Evolutionary conservation across 2,329 filamentous ascomycete species (phyloP).

Genomic region (Aspergillus pseudoterreus): DNA sequence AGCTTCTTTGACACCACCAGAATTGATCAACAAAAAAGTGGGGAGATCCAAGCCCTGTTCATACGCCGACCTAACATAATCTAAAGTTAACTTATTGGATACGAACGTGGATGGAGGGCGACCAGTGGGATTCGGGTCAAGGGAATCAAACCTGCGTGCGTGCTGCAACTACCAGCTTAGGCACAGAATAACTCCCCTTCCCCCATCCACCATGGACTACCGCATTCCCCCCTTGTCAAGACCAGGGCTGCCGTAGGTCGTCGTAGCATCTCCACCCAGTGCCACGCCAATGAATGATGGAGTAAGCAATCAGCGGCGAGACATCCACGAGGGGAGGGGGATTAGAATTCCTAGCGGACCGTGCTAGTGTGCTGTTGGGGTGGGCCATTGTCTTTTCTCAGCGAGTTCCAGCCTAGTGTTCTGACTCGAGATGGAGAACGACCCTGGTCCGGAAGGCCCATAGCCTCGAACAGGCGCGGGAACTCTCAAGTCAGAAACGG

Average conservation of each 20-base stretch:
- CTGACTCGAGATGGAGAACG: conserved; percentile 14
- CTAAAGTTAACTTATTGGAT: conserved; percentile 20
- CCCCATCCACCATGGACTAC: too few relatives aligned
- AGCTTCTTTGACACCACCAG: conserved; percentile 14
- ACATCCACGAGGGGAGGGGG: conserved; percentile 19
- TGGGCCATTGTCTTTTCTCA: conserved; percentile 14
- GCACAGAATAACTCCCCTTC: conserved; percentile 4
- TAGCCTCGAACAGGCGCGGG: conserved; percentile 6
- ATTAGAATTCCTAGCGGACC: conserved; percentile 18
- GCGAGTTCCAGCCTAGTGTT: conserved; percentile 13
- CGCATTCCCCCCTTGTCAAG: conserved; percentile 14
- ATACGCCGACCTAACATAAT: conserved; percentile 17
- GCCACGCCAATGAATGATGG: conserved; percentile 16
- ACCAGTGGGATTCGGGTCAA: conserved; percentile 18
- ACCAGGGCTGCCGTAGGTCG: conserved; percentile 19
- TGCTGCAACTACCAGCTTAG: conserved; percentile 17
- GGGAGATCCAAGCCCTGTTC: conserved; percentile 17
- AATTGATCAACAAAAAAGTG: conserved; percentile 15
- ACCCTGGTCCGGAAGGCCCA: conserved; percentile 4
- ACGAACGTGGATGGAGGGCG: conserved; percentile 14
- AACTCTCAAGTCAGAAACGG: conserved; percentile 2
- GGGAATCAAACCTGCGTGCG: conserved; percentile 18
- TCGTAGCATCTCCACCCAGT: conserved; percentile 20
- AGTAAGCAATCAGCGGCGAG: conserved; percentile 16
- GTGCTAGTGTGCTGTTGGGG: conserved; percentile 16